These are phyloP conservation scores for Calonectria ilicicola DNA, from an alignment of 2,329 filamentous ascomycete species.

Conservation along the genomic window DNA sequence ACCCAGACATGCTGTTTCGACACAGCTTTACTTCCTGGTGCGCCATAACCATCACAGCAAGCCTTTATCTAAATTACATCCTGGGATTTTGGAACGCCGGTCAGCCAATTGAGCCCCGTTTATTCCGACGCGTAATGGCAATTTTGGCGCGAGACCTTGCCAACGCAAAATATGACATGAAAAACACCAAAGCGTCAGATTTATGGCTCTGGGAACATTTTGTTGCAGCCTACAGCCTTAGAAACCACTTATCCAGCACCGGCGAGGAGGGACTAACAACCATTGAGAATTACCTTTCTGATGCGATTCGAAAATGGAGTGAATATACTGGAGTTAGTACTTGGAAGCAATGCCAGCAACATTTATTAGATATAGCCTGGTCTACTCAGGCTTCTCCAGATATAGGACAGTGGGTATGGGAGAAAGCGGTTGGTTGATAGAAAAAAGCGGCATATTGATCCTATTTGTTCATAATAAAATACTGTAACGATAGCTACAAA, in stretches of 20 bases:
- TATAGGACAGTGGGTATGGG: not conserved
- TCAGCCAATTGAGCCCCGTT: not conserved
- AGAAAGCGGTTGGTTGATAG: not conserved
- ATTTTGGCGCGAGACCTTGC: not conserved
- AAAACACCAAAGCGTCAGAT: not conserved
- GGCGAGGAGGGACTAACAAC: not conserved
- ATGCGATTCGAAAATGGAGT: not conserved
- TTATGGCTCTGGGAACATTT: constrained; percentile 3
- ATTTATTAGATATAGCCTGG: not conserved
- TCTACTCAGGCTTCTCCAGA: not conserved
- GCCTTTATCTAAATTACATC: not conserved
- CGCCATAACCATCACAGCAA: not conserved
- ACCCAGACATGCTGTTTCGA: not conserved
- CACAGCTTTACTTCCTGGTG: not conserved
- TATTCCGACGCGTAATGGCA: not conserved
- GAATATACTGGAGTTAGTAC: not conserved
- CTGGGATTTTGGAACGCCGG: not conserved
- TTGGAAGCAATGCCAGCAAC: not conserved
- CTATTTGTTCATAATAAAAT: too few relatives aligned
- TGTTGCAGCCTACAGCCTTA: not conserved
- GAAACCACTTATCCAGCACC: not conserved
- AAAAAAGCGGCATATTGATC: too few relatives aligned
- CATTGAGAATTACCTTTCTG: not conserved
- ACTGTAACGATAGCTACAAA: too few relatives aligned
- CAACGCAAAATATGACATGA: not conserved